Evolutionary conservation across 495 filamentous ascomycete species (phyloP).

Genomic region (Aspergillus leporis): DNA sequence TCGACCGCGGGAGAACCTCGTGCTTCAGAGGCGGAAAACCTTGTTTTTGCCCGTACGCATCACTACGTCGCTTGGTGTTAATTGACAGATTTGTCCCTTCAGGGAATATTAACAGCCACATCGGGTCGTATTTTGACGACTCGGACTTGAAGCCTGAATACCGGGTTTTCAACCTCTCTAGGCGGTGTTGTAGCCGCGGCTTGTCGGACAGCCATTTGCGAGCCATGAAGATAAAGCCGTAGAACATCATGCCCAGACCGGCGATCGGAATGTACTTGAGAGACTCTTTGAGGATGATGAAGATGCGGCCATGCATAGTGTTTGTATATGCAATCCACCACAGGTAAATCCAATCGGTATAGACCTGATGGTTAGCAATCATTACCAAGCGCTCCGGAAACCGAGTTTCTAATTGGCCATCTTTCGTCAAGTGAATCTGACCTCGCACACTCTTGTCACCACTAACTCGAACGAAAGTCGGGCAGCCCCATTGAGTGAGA

Average conservation of each 20-base stretch:
- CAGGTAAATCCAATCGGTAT: slow-evolving; percentile 71
- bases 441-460: slow-evolving; percentile 61
- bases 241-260: slow-evolving; percentile 68
- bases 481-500: slow-evolving; percentile 62
- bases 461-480: slow-evolving; percentile 60
- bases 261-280: slow-evolving; percentile 65
- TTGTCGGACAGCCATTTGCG: slow-evolving; percentile 67
- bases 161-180: slow-evolving; percentile 57
- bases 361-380: slow-evolving; percentile 70
- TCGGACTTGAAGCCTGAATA: slow-evolving; percentile 53
- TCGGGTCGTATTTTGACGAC: slow-evolving; percentile 55
- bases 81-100: slow-evolving; percentile 66
- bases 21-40: slow-evolving; percentile 54
- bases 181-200: slow-evolving; percentile 56
- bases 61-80: slow-evolving; percentile 57
- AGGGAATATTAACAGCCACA: slow-evolving; percentile 72
- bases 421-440: slow-evolving; percentile 53
- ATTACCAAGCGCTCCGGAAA: slow-evolving; percentile 64
- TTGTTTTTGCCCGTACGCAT: slow-evolving; percentile 57
- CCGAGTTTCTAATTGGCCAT: slow-evolving; percentile 55
- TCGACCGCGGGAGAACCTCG: slow-evolving; percentile 60
- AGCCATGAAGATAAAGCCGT: slow-evolving; percentile 69
- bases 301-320: slow-evolving; percentile 66
- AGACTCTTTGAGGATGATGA: slow-evolving; percentile 69
- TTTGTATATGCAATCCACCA: slow-evolving; percentile 71